Percentiles rank a stretch among this genome's conserved stretches.
phyloP scores from a whole-genome alignment of 352 stramenopile genomes.

The Globisporangium mamillatum region DNA sequence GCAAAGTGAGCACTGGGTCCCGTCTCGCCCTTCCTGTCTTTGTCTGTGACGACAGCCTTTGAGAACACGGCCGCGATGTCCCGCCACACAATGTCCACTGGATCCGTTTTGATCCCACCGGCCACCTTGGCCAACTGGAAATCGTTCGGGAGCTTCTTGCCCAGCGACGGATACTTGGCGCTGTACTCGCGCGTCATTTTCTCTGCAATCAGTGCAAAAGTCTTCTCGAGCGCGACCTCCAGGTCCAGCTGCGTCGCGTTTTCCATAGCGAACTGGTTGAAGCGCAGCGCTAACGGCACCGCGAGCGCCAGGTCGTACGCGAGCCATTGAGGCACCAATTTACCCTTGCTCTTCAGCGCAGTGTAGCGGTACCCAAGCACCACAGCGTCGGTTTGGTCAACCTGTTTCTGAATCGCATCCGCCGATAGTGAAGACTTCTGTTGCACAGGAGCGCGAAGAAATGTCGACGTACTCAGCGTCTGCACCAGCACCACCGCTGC shows the following conservation, averaged over 20 bases:
- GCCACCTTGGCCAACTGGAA: slow-evolving; percentile 4
- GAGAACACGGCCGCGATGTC: background rate
- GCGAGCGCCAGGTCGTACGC: slow-evolving; percentile 5
- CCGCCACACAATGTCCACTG: background rate
- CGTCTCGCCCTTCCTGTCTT: background rate
- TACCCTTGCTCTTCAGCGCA: background rate
- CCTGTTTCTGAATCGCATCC: background rate
- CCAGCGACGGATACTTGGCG: background rate
- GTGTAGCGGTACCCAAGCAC: background rate
- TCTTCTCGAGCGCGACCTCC: background rate
- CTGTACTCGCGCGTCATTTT: background rate
- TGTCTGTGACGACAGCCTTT: background rate
- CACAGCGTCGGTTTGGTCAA: background rate
- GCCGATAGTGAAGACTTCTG: background rate
- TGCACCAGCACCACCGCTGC: background rate
- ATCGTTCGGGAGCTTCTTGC: background rate
- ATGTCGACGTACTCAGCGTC: background rate
- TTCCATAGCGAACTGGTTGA: background rate
- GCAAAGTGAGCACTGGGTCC: slow-evolving; percentile 1
- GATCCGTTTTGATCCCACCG: background rate
- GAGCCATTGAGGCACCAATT: background rate
- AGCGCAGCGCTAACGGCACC: background rate
- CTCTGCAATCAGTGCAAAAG: background rate
- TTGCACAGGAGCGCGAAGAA: background rate
- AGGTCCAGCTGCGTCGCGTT: slow-evolving; percentile 1